These are phyloP conservation scores for Cryptomeria japonica DNA, from an alignment of 75 land plant species.

Conservation along the genomic window DNA sequence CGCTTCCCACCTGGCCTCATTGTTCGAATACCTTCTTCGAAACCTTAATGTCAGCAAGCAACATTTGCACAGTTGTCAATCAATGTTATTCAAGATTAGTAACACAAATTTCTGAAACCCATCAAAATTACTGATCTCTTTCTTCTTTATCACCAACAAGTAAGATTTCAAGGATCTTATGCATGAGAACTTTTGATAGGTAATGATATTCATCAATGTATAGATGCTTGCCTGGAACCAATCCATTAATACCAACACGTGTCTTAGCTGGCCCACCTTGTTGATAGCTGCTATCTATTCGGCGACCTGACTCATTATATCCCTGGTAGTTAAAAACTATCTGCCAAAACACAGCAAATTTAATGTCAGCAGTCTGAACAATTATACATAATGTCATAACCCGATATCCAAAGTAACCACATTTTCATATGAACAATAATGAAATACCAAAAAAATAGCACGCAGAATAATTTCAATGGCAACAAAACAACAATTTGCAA, in stretches of 20 bases:
- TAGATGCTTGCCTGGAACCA: slow-evolving; percentile 72
- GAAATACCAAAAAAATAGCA: slow-evolving; percentile 7
- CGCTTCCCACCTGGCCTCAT: slow-evolving; percentile 96
- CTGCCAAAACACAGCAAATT: slow-evolving; percentile 28
- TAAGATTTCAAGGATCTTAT: background rate
- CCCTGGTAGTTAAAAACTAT: slow-evolving; percentile 88
- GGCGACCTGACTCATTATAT: slow-evolving; percentile 94
- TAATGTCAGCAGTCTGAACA: background rate
- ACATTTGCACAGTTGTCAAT: background rate
- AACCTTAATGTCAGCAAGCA: slow-evolving; percentile 45
- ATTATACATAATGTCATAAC: background rate
- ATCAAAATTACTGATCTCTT: slow-evolving; percentile 11
- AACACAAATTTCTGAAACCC: background rate
- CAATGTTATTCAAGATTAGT: background rate
- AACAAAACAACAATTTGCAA: background rate
- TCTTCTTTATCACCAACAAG: background rate
- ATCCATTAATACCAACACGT: slow-evolving; percentile 74
- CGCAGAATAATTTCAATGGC: slow-evolving; percentile 18
- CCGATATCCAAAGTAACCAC: background rate
- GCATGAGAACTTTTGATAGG: background rate
- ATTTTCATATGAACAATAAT: background rate
- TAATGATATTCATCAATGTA: background rate
- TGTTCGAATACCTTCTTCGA: slow-evolving; percentile 86
- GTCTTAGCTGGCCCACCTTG: slow-evolving; percentile 91
- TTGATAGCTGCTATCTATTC: slow-evolving; percentile 88